phyloP scores from a whole-genome alignment of 352 stramenopile genomes.

The Pythium volutum region DNA sequence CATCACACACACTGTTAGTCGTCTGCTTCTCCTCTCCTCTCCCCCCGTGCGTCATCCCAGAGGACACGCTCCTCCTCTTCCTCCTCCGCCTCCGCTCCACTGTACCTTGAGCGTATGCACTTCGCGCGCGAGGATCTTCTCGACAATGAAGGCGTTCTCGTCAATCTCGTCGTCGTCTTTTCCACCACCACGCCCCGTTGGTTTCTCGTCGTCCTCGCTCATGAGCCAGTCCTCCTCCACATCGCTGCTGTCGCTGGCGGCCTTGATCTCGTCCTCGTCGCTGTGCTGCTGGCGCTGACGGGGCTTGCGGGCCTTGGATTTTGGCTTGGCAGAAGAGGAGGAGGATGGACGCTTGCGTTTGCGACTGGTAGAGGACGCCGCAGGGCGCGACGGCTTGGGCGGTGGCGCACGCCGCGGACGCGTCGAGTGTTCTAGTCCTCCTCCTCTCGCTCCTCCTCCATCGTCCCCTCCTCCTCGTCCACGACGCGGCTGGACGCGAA shows the following conservation, averaged over 20 bases:
- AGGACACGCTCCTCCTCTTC: no score
- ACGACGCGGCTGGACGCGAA: constrained; percentile 18
- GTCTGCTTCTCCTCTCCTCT: no score
- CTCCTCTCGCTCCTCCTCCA: background rate
- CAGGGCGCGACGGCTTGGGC: background rate
- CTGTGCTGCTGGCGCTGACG: background rate
- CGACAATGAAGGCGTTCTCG: constrained; percentile 79
- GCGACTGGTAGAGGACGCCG: background rate
- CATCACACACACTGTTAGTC: no score
- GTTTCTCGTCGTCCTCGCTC: constrained; percentile 14
- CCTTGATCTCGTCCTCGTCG: constrained; percentile 5
- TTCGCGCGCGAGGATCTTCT: constrained; percentile 78
- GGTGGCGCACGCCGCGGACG: constrained; percentile 1
- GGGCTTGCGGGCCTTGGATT: constrained; percentile 15
- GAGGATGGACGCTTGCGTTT: constrained; percentile 27
- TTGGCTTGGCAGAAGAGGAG: background rate
- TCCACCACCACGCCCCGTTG: background rate
- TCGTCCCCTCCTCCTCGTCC: constrained; percentile 5
- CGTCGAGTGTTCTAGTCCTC: constrained; percentile 5
- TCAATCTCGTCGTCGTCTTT: constrained; percentile 32
- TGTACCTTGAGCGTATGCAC: constrained; percentile 62
- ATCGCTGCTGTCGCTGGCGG: constrained; percentile 15
- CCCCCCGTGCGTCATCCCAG: no score
- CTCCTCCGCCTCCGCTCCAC: background rate
- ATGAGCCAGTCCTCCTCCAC: constrained; percentile 19